These are phyloP conservation scores for Globisporangium paddicum DNA, from an alignment of 352 stramenopile species.

Conservation along the genomic window DNA sequence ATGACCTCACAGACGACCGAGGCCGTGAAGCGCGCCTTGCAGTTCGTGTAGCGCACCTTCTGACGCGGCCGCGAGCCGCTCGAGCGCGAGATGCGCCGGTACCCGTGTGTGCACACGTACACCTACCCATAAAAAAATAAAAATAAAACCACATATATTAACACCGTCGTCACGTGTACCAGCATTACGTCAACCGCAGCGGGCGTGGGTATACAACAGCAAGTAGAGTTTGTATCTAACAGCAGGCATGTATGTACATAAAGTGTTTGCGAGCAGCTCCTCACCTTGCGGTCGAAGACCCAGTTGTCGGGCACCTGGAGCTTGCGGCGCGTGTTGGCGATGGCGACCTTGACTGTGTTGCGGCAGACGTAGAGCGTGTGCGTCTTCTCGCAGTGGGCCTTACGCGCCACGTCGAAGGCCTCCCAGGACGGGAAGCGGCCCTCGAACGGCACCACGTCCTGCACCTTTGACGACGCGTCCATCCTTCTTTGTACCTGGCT, in stretches of 20 bases:
- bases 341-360: conserved; percentile 69
- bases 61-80: conserved; percentile 55
- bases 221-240: no score
- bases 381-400: conserved; percentile 68
- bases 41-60: conserved; percentile 67
- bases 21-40: conserved; percentile 61
- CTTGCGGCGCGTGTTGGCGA: conserved; percentile 68
- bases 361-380: conserved; percentile 80
- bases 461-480: conserved; percentile 18
- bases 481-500: conserved; percentile 5
- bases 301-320: conserved; percentile 57
- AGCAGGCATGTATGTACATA: no score
- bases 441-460: conserved; percentile 66
- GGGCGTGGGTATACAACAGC: neutral
- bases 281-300: conserved; percentile 69
- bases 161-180: neutral
- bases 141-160: neutral
- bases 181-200: no score
- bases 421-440: conserved; percentile 74
- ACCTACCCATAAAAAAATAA: conserved; percentile 24
- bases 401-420: conserved; percentile 60
- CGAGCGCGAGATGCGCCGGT: conserved; percentile 61
- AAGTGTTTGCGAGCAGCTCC: neutral
- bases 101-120: conserved; percentile 73
- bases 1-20: conserved; percentile 48